Percentiles rank a stretch among this genome's conserved stretches.
Evolutionary conservation across 2,329 filamentous ascomycete species (phyloP).

Genomic region (Dactylella cylindrospora): DNA sequence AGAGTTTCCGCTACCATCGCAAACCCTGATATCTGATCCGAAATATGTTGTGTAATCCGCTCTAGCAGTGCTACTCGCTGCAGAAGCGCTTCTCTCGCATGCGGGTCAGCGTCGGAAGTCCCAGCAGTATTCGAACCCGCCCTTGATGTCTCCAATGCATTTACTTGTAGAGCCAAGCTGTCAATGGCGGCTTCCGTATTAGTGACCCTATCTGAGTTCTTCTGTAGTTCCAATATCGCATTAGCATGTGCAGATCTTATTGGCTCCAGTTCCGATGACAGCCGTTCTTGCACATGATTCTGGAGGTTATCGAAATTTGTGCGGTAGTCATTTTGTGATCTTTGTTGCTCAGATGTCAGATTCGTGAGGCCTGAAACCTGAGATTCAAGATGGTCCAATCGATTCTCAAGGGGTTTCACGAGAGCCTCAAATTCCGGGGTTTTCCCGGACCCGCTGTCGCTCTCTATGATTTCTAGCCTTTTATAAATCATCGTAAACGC

Average conservation of each 20-base stretch:
- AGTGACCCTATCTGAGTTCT: background rate
- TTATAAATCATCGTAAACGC: conserved; percentile 25
- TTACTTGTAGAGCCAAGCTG: background rate
- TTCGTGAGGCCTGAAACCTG: background rate
- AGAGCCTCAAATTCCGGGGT: no score
- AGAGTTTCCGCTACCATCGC: conserved; percentile 15
- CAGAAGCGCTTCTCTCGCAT: background rate
- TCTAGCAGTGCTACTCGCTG: background rate
- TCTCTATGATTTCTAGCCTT: conserved; percentile 10
- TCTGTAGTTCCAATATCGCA: background rate
- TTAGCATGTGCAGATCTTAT: background rate
- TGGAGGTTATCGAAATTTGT: background rate
- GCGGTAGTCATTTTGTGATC: background rate
- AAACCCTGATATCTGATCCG: conserved; percentile 9
- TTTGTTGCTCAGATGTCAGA: no score
- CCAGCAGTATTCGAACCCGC: background rate
- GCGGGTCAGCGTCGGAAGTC: background rate
- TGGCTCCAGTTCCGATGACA: conserved; percentile 1
- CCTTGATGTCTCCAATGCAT: background rate
- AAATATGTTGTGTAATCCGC: no score
- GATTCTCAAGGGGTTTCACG: background rate
- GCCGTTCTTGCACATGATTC: background rate
- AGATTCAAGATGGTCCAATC: background rate
- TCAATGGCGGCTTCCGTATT: background rate
- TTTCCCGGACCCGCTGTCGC: no score